A percentile compares a stretch with the other conserved stretches of the same genome.
Conservation (phyloP, 768 basidiomycete genomes). For the Naganishia vaughanmartiniae region DNA sequence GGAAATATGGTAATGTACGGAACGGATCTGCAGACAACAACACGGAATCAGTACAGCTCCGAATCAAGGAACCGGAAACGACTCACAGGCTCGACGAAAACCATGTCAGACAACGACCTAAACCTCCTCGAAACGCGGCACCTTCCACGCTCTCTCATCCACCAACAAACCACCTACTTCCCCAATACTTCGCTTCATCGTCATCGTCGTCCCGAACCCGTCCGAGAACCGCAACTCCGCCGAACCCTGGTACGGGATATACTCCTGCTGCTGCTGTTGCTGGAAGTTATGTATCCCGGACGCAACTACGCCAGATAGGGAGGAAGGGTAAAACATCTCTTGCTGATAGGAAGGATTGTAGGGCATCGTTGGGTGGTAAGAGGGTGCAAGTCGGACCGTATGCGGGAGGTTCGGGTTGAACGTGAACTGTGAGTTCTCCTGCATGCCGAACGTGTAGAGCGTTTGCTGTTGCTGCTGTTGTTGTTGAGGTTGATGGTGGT, state of each 20-base stretch:
- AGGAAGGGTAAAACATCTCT: not conserved
- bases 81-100: not conserved
- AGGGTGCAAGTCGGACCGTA: not conserved
- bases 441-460: conserved; percentile 1
- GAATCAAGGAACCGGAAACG: not conserved
- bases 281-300: not conserved
- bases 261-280: not conserved
- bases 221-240: not conserved
- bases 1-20: too few species aligned
- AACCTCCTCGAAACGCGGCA: not conserved
- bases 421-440: not conserved
- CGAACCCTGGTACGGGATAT: not conserved
- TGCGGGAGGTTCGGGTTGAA: conserved; percentile 21
- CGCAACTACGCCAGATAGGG: not conserved
- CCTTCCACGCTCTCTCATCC: conserved; percentile 3
- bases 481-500: too few species aligned
- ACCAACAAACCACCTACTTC: not conserved
- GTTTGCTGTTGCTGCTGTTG: not conserved
- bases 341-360: not conserved
- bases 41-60: too few species aligned
- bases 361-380: not conserved
- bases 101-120: not conserved
- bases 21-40: too few species aligned
- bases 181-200: conserved; percentile 10
- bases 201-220: conserved; percentile 1